Evolutionary conservation across 2,329 filamentous ascomycete species (phyloP), one percentile per base, ranked within the genome.

Genomic region (Ceratocystis diversiconidia): DNA sequence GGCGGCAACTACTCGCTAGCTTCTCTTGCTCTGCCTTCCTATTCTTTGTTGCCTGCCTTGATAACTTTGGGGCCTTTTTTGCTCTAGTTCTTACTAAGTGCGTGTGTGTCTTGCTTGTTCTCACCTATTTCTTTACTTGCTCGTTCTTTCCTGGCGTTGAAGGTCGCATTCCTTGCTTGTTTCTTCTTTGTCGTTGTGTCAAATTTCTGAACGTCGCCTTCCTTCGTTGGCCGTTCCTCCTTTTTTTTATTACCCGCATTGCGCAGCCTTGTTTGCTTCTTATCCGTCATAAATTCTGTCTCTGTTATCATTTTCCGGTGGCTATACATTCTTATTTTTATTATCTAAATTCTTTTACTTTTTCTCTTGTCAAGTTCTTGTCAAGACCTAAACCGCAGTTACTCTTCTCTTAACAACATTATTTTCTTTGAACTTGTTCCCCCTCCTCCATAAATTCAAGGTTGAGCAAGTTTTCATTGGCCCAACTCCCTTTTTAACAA

Each of bases 381-480:
- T 36, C 32, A 36, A 36, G 8, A 36, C 8, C 8, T 10, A 36
- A 36, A 41, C 4, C n/a, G 28, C 22, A 30, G 36, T 41, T 61
- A 41, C 17, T 28, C 32, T 22, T 36, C 10, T 36, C 32, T 12
- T 36, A 12, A 36, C 32, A 61, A 19, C 8, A 3, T 25, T 62
- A 3, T 46, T 46, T 62, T 46, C 10, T 48, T 22, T 36, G 8
- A 43, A 25, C 22, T 55, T 55, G 22, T 57, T 57, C 50, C 52
- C 25, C 52, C 52, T 57, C 52, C 52, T 12, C 36, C 36, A 41
- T 41, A 50, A 50, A 50, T 28, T 17, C 52, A 57, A 30, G 12
- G 22, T 32, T 76, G 76, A 78, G 76, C 76, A 78, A 77, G 76
- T 78, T 78, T 78, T 76, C 73, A 78, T 78, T 78, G 76, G 76